Percentiles rank a stretch among this genome's conserved stretches.
Conservation (phyloP, 139 green algal species). For the Chlorella sorokiniana region DNA sequence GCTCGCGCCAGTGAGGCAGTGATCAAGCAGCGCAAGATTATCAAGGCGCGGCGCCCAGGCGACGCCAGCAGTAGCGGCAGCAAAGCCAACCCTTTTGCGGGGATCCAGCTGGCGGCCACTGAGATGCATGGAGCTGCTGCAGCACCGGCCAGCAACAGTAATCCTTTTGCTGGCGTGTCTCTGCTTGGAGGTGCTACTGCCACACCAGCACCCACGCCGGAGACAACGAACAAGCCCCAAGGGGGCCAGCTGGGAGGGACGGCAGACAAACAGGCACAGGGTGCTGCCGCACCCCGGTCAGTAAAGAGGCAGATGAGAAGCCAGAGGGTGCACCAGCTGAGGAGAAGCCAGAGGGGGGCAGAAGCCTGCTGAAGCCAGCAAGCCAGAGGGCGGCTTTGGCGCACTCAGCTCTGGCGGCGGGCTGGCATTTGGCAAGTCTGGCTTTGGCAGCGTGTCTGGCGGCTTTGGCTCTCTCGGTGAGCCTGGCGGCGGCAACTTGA, state of each 20-base stretch:
- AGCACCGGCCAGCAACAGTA: slow-evolving; percentile 9
- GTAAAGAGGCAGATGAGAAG: slow-evolving; percentile 11
- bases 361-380: slow-evolving; percentile 8
- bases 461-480: slow-evolving; percentile 38
- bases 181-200: background rate
- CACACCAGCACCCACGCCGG: slow-evolving; percentile 14
- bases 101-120: slow-evolving; percentile 41
- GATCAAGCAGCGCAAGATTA: slow-evolving; percentile 61
- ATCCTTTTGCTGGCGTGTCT: slow-evolving; percentile 44
- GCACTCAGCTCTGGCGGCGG: background rate
- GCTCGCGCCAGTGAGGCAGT: slow-evolving; percentile 58
- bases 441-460: slow-evolving; percentile 12
- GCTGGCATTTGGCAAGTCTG: background rate
- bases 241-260: background rate
- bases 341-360: background rate
- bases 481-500: background rate
- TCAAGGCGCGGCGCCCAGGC: slow-evolving; percentile 45
- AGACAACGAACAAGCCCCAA: background rate
- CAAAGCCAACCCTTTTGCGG: slow-evolving; percentile 63
- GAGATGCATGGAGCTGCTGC: background rate
- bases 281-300: background rate
- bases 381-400: slow-evolving; percentile 31
- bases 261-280: background rate
- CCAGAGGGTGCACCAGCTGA: background rate
- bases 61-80: background rate